Percentiles rank a stretch among this genome's conserved stretches.
phyloP scores from a whole-genome alignment of 2,329 filamentous ascomycete species.

The Endocalyx cinctus region DNA sequence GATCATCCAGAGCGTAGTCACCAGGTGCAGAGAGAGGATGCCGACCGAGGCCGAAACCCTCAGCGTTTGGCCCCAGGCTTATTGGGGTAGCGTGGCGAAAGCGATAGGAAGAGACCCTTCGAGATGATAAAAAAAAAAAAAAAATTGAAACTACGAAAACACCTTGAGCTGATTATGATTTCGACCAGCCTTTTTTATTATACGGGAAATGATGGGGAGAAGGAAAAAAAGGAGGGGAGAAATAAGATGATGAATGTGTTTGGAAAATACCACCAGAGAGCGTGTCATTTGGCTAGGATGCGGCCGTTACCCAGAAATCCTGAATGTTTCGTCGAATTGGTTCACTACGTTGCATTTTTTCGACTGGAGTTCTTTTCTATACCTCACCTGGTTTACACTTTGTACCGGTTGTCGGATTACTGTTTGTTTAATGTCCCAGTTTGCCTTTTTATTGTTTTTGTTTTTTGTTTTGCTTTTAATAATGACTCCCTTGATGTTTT shows the following conservation, averaged over 20 bases:
- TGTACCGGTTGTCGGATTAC: constrained; percentile 1
- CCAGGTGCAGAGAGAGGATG: constrained; percentile 53
- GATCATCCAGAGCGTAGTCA: constrained; percentile 59
- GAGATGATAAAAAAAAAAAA: too few species aligned
- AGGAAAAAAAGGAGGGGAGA: neutral
- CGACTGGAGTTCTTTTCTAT: neutral
- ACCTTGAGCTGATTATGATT: too few species aligned
- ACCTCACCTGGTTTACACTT: neutral
- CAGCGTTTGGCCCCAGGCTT: constrained; percentile 55
- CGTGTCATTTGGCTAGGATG: neutral
- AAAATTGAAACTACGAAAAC: too few species aligned
- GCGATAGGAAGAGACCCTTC: constrained; percentile 37
- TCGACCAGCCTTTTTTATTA: too few species aligned
- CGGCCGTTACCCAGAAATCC: neutral
- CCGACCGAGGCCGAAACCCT: constrained; percentile 54
- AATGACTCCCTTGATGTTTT: too few species aligned
- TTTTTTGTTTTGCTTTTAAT: too few species aligned
- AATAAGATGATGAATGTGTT: neutral
- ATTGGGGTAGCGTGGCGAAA: constrained; percentile 56
- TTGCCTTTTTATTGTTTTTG: constrained; percentile 1
- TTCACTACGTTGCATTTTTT: too few species aligned
- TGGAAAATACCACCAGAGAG: constrained; percentile 3
- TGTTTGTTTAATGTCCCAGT: constrained; percentile 6
- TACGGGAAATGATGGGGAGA: neutral
- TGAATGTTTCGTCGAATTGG: too few species aligned